Evolutionary conservation across 805 yeast genomes (phyloP).

Genomic region (Cyberlindnera americana): DNA sequence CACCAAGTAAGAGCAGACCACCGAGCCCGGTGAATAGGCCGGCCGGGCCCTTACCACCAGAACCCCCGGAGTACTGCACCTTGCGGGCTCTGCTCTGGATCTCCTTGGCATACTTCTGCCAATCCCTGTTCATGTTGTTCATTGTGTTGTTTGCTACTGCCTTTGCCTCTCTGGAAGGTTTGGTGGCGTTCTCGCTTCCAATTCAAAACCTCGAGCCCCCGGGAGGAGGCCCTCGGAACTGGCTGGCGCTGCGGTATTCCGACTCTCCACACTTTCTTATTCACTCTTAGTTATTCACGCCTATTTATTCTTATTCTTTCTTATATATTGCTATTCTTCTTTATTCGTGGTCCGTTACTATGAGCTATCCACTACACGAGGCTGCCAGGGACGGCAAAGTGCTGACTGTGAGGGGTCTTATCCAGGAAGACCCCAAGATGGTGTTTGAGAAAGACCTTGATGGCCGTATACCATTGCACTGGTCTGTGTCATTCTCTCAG

Average conservation of each 20-base stretch:
- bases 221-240: no score
- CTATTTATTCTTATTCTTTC: no score
- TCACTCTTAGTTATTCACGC: no score
- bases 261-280: no score
- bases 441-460: constrained; percentile 59
- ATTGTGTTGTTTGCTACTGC: constrained; percentile 8
- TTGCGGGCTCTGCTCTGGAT: constrained; percentile 44
- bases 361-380: constrained; percentile 40
- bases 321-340: no score
- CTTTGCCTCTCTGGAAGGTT: no score
- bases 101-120: constrained; percentile 49
- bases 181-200: no score
- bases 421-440: constrained; percentile 42
- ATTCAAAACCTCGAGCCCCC: no score
- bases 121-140: constrained; percentile 37
- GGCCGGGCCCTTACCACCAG: constrained; percentile 40
- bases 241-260: no score
- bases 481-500: constrained; percentile 76
- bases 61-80: constrained; percentile 38
- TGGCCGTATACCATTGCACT: constrained; percentile 76
- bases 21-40: constrained; percentile 62
- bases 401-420: constrained; percentile 45
- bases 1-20: constrained; percentile 55
- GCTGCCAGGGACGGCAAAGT: constrained; percentile 65
- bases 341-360: no score